phyloP scores from a whole-genome alignment of 495 filamentous ascomycete genomes.

The Articulospora tetracladia region DNA sequence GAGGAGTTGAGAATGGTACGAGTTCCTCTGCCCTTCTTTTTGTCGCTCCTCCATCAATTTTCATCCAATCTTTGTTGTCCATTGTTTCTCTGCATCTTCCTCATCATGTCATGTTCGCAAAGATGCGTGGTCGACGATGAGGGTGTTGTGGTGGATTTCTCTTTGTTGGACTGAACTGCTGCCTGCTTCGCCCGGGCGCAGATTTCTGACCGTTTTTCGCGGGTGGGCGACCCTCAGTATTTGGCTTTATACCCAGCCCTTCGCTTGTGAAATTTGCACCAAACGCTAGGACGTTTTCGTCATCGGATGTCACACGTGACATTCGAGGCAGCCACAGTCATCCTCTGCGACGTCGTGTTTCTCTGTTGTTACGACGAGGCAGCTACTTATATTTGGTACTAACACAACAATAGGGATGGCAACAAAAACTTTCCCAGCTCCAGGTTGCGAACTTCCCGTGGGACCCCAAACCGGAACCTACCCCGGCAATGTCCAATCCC shows the following conservation, averaged over 20 bases:
- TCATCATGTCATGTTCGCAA: neutral
- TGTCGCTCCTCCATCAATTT: conserved; percentile 2
- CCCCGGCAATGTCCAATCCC: conserved; percentile 34
- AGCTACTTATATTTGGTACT: conserved; percentile 3
- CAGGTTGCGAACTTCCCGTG: conserved; percentile 88
- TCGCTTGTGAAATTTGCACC: conserved; percentile 10
- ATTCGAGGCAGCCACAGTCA: conserved; percentile 12
- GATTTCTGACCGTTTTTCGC: conserved; percentile 7
- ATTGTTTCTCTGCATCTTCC: neutral
- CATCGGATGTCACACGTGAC: conserved; percentile 27
- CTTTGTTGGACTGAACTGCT: conserved; percentile 5
- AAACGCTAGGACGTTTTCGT: conserved; percentile 22
- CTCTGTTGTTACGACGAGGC: neutral
- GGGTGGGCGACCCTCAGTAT: conserved; percentile 49
- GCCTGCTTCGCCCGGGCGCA: conserved; percentile 13
- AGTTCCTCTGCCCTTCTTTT: conserved; percentile 4
- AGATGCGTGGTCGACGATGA: neutral
- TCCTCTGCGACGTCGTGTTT: conserved; percentile 3
- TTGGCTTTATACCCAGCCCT: conserved; percentile 46
- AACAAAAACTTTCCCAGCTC: conserved; percentile 77
- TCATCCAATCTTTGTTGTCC: neutral
- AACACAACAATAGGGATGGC: conserved; percentile 72
- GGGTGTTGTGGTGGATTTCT: neutral
- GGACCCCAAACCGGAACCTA: conserved; percentile 69
- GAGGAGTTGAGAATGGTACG: conserved; percentile 78